phyloP scores from a whole-genome alignment of 805 yeast species.

The Yamadazyma paraphyllophila region DNA sequence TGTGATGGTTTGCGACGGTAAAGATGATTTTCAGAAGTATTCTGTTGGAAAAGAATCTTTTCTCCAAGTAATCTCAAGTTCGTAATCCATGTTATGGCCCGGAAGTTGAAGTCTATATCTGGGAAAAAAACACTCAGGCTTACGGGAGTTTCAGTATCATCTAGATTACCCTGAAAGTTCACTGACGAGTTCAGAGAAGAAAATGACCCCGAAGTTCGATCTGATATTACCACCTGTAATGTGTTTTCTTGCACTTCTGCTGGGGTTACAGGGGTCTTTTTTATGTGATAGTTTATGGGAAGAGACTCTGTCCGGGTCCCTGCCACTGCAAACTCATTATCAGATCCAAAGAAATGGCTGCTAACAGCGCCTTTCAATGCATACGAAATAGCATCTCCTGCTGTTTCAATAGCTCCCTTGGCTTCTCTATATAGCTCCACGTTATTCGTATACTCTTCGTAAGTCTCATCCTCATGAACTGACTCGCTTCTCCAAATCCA shows the following conservation, averaged over 20 bases:
- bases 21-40: slow-evolving; percentile 26
- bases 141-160: background rate
- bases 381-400: slow-evolving; percentile 32
- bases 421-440: slow-evolving; percentile 31
- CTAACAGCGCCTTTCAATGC: slow-evolving; percentile 25
- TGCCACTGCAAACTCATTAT: slow-evolving; percentile 32
- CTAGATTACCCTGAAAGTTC: background rate
- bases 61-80: slow-evolving; percentile 23
- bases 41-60: slow-evolving; percentile 20
- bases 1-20: slow-evolving; percentile 16
- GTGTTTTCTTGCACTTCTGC: slow-evolving; percentile 34
- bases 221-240: slow-evolving; percentile 13
- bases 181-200: slow-evolving; percentile 1
- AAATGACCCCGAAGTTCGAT: background rate
- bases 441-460: slow-evolving; percentile 21
- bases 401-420: slow-evolving; percentile 29
- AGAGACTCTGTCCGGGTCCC: slow-evolving; percentile 30
- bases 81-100: slow-evolving; percentile 24
- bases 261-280: slow-evolving; percentile 32
- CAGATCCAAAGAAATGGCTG: slow-evolving; percentile 15
- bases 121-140: slow-evolving; percentile 17
- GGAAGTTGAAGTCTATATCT: slow-evolving; percentile 20
- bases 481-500: slow-evolving; percentile 22
- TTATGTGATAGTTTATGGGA: slow-evolving; percentile 33
- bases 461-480: slow-evolving; percentile 16